Evolutionary conservation across 2,329 filamentous ascomycete species (phyloP).

Genomic region (Colletotrichum sp.): DNA sequence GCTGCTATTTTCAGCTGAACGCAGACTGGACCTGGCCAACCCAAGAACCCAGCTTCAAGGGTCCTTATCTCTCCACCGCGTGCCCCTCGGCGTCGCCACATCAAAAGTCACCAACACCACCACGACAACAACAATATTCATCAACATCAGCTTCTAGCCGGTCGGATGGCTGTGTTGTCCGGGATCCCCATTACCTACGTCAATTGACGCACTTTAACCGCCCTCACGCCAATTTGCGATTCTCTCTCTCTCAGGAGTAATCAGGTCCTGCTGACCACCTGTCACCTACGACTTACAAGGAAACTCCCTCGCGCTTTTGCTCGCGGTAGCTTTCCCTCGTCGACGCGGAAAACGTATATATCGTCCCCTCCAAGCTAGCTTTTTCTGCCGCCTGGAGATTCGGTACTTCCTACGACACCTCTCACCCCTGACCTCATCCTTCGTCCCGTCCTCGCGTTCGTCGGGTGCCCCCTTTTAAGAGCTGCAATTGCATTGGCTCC

Average conservation of each 20-base stretch:
- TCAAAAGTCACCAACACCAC: background rate
- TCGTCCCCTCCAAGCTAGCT: background rate
- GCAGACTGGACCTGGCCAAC: background rate
- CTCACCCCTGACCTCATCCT: background rate
- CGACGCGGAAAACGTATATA: constrained; percentile 5
- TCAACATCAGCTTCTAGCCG: constrained; percentile 5
- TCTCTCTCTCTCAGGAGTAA: background rate
- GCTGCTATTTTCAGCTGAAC: constrained; percentile 21
- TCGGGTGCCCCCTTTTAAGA: background rate
- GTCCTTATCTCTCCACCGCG: constrained; percentile 18
- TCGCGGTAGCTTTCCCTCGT: background rate
- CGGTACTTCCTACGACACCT: background rate
- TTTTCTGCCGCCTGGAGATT: background rate
- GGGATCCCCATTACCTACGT: constrained; percentile 19
- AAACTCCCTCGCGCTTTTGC: constrained; percentile 3
- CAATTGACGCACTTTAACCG: constrained; percentile 19
- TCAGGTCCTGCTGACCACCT: constrained; percentile 14
- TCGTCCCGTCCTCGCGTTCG: constrained; percentile 15
- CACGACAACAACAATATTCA: background rate
- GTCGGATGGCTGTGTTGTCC: constrained; percentile 24
- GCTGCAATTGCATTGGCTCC: constrained; percentile 3
- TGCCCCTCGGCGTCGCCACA: constrained; percentile 19
- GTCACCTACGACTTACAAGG: constrained; percentile 2
- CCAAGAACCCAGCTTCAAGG: constrained; percentile 1
- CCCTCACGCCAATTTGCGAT: background rate